Base-by-base conservation (phyloP, 2,329 filamentous ascomycete genomes). In the Trichophyton verrucosum region DNA sequence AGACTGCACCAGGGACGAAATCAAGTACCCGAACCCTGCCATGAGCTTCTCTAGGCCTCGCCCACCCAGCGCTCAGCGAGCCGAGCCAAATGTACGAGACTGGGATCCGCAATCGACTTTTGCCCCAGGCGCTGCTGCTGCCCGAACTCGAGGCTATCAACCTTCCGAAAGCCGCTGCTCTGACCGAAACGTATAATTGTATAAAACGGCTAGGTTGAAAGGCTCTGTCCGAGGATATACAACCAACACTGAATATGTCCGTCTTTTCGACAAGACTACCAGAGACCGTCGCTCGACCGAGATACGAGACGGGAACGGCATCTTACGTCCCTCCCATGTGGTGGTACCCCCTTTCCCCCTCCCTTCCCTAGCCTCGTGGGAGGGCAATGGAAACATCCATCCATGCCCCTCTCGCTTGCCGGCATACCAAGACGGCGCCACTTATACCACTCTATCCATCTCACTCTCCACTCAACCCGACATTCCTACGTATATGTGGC, bases 31-130 rank as follows among this genome's bases (percentile, higher is more conserved):
- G 49, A 76, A 73, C 36, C 78, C 79, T 0, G 72, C 73, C 3
- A 68, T 77, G 65, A 80, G 77, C 58, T 81, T 80, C 66, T 79
- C 78, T 0, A 71, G 71, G 5, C 78, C 78, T 5, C 73, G 75
- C 56, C 73, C 77, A 9, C 77, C 76, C 13, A 73, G 66, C 27
- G 66, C 68, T 20, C 61, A 66, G 1, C 66, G 68, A 17, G 56
- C 40, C 9, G 49, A 61, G 47, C 49, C 58, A 51, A 53, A 49
- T 49, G 60, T 57, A 3, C 70, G 68, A 36, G 72, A 72, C 2
- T 75, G 73, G 73, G 71, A 75, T 63, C 72, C 72, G 0, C 63
- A 69, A 27, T 46, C 71, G n/a, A 71, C 71, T 0, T 75, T 72
- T 68, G 73, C 73, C 5, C 67, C 30, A n/a, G 47, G 62, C 13